These are phyloP conservation scores for Mesembryanthemum crystallinum DNA, from an alignment of 148 eudicot species.

Conservation along the genomic window DNA sequence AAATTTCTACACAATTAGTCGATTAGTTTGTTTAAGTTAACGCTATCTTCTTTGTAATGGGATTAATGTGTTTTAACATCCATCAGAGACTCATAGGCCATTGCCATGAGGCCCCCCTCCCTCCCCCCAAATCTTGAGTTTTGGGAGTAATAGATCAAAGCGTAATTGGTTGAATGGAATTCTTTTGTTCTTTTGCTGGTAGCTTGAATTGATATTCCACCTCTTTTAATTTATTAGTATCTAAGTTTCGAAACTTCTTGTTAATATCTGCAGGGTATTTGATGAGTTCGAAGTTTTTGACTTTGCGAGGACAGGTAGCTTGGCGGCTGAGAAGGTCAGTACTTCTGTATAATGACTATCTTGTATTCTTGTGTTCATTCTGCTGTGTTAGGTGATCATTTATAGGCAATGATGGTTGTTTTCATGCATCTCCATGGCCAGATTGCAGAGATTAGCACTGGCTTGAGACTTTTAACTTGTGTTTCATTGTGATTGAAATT, in stretches of 20 bases:
- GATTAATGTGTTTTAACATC: too few relatives aligned
- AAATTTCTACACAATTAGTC: background rate
- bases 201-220: background rate
- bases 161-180: background rate
- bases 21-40: background rate
- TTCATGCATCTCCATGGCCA: background rate
- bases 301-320: slow-evolving; percentile 85
- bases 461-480: background rate
- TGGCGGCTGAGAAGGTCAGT: slow-evolving; percentile 63
- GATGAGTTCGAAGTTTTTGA: slow-evolving; percentile 69
- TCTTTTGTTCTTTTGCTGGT: background rate
- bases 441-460: background rate
- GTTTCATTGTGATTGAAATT: background rate
- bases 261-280: slow-evolving; percentile 50
- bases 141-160: background rate
- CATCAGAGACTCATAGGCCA: too few relatives aligned
- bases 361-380: background rate
- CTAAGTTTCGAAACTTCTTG: background rate
- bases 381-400: background rate
- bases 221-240: background rate
- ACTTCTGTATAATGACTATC: too few relatives aligned
- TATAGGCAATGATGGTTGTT: background rate
- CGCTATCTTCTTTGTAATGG: background rate
- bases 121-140: too few relatives aligned
- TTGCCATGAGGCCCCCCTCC: too few relatives aligned